Evolutionary conservation across 192 early-diverging fungal genomes (phyloP), one percentile per base, ranked within the genome.

Genomic region (Rhizoclosmatium sp.): DNA sequence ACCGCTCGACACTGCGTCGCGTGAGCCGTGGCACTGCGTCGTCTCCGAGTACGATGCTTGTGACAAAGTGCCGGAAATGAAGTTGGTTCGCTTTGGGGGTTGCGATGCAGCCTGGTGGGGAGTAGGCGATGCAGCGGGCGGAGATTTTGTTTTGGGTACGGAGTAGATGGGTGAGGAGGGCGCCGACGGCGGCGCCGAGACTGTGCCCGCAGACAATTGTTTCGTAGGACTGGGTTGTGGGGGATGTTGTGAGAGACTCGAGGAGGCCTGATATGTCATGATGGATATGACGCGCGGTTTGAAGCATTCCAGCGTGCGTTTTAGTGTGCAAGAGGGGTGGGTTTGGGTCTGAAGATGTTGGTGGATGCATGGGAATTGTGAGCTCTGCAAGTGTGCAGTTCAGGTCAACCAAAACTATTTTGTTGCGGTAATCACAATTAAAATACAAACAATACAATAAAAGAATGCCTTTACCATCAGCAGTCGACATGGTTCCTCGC

Each of bases 71-170:
- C 4, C 65, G 23, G 65, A 89, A 89, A 45, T 72, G 70, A 60
- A 78, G 78, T 1, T 61, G 41, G n/a, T 81, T 69, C 1, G 83
- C 84, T 40, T 61, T 49, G 10, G 56, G 41, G 4, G 86, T 84
- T 7, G 86, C 69, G 67, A 88, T 80, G 48, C 82, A 85, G 12
- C 88, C 88, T 4, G 88, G 88, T 7, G 88, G 82, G 0, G 79
- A 56, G 64, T 86, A 89, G 3, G 82, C 75, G 49, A 75, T 77
- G 71, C 81, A 85, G 2, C 54, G 49, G 14, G 21, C 48, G 47
- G 68, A 72, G 56, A 49, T 42, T 59, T 79, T 51, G 70, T 47
- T 40, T 44, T 21, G 51, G 31, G 31, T 72, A 5, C 45, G 58
- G 59, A 88, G 76, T 5, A 85, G 51, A 79, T 82, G 85, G 4